Evolutionary conservation across 2,329 filamentous ascomycete genomes (phyloP), one percentile per base, ranked within the genome.

Genomic region (Neocatenulostroma microsporum): DNA sequence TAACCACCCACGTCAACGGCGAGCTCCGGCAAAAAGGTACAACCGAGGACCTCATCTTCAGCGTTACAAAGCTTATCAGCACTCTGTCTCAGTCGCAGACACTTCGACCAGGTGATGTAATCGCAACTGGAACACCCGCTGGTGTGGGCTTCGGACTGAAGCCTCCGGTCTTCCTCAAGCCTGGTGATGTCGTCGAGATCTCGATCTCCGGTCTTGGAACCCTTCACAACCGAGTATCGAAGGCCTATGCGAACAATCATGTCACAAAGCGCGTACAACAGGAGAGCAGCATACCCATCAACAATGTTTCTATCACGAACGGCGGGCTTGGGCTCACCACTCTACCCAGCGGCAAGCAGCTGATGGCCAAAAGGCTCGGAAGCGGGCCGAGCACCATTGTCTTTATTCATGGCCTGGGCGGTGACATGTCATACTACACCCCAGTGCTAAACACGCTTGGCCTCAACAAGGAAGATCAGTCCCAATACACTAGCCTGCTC

Each of bases 321-420:
- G 46, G 49, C 12, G 54, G 55, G 2, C 45, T 50, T 9, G 58
- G 60, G 0, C 47, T 71, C 2, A 63, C 59, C 1, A 48, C 43
- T 0, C 50, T 70, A 38, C 37, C 31, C 2, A 63, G 62, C 41
- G 51, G 54, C 21, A 73, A 70, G 44, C 45, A 49, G 0, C 48
- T 71, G 1, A 58, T 64, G 45, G 64, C 67, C 46, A 57, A 59
- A 33, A 47, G 42, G 20, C 21, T 52, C 20, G 39, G 39, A 9
- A 26, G 10, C 21, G 39, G 36, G 11, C 39, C 35, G 12, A 61
- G 58, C 9, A 47, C 61, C 1, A 52, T 72, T 5, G 53, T 75
- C 17, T 75, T 76, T 43, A 54, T 77, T n/a, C 73, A 76, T 42
- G 73, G 73, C 5, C 60, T 77, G 1, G 72, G 72, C 3, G 67